Percentiles rank a stretch among this genome's conserved stretches.
Evolutionary conservation across 2,329 filamentous ascomycete genomes (phyloP).

Genomic region (Lasiodiplodia citricola): DNA sequence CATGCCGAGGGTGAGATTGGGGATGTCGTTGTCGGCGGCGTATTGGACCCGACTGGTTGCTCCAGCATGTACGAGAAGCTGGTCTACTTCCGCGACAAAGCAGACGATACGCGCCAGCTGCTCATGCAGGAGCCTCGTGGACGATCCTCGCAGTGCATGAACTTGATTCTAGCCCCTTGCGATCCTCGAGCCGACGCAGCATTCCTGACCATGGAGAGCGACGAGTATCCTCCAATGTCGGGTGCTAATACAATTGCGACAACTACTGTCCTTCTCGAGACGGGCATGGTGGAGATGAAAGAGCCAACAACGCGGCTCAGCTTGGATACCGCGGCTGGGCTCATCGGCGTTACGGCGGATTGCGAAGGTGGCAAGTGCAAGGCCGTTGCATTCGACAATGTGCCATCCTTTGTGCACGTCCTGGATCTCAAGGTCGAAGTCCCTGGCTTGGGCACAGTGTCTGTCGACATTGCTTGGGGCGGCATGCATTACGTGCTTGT

Average conservation of each 20-base stretch:
- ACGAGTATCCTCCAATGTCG: constrained; percentile 54
- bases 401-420: constrained; percentile 50
- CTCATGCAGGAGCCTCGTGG: constrained; percentile 56
- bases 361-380: constrained; percentile 53
- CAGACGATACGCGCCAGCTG: constrained; percentile 50
- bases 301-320: constrained; percentile 50
- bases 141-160: constrained; percentile 47
- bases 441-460: constrained; percentile 47
- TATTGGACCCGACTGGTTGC: constrained; percentile 48
- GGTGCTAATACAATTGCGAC: constrained; percentile 54
- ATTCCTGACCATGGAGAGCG: constrained; percentile 54
- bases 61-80: constrained; percentile 58
- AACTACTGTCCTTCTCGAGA: constrained; percentile 54
- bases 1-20: constrained; percentile 54
- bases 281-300: constrained; percentile 53
- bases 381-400: constrained; percentile 53
- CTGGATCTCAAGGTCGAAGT: constrained; percentile 49
- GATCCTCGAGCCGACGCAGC: constrained; percentile 52
- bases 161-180: constrained; percentile 51
- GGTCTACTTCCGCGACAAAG: constrained; percentile 47
- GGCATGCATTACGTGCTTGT: constrained; percentile 55
- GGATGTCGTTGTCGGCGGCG: constrained; percentile 57
- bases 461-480: constrained; percentile 54
- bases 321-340: constrained; percentile 53
- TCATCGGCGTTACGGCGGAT: constrained; percentile 49